Conservation (phyloP, 192 early-diverging fungal genomes). For the Pecoramyces ruminantium region DNA sequence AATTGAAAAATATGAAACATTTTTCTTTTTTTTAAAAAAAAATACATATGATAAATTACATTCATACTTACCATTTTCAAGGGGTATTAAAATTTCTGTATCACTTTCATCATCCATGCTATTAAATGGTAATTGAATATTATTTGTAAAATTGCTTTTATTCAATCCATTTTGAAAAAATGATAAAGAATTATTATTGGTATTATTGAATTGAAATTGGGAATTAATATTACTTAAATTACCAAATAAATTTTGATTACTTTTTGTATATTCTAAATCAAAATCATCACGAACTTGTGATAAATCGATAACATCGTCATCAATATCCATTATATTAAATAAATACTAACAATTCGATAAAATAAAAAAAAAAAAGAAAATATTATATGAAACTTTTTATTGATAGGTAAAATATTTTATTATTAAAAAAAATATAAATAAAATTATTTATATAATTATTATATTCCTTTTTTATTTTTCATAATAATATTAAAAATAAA, state of each 20-base stretch:
- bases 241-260: background rate
- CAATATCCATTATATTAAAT: background rate
- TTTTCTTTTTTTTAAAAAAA: no score
- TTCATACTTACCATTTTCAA: background rate
- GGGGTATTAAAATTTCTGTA: background rate
- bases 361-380: no score
- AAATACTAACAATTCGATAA: no score
- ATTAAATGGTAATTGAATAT: background rate
- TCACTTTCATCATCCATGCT: background rate
- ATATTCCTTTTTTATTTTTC: no score
- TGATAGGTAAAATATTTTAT: no score
- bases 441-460: no score
- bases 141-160: background rate
- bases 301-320: background rate
- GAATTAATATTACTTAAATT: background rate
- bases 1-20: no score
- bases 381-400: no score
- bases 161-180: background rate
- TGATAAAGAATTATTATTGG: background rate
- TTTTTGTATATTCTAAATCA: background rate
- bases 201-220: background rate
- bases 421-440: no score
- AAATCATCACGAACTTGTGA: background rate
- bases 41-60: no score
- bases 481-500: no score